Conservation (phyloP, 371 early-diverging fungal genomes). For the Syncephalastrum racemosum region DNA sequence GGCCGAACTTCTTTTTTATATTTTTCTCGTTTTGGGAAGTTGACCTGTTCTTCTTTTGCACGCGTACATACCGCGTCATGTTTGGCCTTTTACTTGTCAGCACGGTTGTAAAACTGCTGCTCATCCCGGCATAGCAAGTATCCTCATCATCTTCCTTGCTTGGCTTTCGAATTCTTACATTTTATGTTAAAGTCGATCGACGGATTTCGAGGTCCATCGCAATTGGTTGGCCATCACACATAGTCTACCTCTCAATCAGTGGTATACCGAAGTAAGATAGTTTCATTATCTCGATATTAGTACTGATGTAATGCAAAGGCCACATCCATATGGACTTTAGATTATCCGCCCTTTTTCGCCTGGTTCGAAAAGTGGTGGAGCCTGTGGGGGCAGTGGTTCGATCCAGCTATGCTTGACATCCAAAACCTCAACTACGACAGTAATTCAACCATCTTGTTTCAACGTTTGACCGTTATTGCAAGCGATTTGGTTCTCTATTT, state of each 20-base stretch:
- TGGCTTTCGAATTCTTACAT: not conserved
- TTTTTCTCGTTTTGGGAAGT: too few relatives aligned
- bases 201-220: conserved; percentile 98
- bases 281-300: not conserved
- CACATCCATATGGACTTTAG: conserved; percentile 95
- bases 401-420: conserved; percentile 78
- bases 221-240: conserved; percentile 97
- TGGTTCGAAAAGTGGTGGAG: conserved; percentile 89
- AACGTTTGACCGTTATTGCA: conserved; percentile 79
- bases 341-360: conserved; percentile 98
- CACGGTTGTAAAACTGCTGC: conserved; percentile 65
- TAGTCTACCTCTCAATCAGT: conserved; percentile 74
- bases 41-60: too few relatives aligned
- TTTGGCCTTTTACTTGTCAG: conserved; percentile 48
- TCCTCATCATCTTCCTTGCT: not conserved
- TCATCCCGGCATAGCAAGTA: conserved; percentile 75
- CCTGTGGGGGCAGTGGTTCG: conserved; percentile 60
- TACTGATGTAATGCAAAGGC: conserved; percentile 41
- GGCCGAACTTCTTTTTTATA: too few relatives aligned
- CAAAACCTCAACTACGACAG: conserved; percentile 70
- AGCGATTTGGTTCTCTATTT: conserved; percentile 79
- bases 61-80: conserved; percentile 14
- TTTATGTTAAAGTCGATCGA: conserved; percentile 73
- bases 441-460: conserved; percentile 74
- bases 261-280: conserved; percentile 84